Percentiles rank a stretch among this genome's conserved stretches.
phyloP scores from a whole-genome alignment of 1,284 basidiomycete genomes.

The Rhodotorula sp. region DNA sequence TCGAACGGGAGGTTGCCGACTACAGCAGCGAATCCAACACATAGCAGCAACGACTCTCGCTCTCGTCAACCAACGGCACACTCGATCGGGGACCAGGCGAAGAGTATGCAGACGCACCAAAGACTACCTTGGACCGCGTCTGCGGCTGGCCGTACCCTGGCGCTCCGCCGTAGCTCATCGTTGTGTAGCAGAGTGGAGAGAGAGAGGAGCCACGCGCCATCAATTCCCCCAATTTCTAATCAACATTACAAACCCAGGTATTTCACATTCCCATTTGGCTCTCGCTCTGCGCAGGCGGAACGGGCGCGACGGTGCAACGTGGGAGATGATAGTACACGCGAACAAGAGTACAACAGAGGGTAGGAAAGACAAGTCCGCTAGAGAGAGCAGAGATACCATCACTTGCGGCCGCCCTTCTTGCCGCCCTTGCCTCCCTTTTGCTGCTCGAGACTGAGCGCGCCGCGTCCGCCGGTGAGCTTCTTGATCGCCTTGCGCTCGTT shows the following conservation, averaged over 20 bases:
- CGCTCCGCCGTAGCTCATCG: constrained; percentile 22
- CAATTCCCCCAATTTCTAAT: too few relatives aligned
- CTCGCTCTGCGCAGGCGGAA: not conserved
- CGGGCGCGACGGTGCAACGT: not conserved
- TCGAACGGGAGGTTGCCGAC: constrained; percentile 42
- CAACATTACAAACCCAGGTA: not conserved
- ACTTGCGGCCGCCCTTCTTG: constrained; percentile 11
- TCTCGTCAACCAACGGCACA: too few relatives aligned
- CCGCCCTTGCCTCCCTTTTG: constrained; percentile 22
- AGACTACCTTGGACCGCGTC: constrained; percentile 33
- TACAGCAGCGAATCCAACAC: not conserved
- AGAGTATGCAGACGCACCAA: constrained; percentile 14
- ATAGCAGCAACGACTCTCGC: not conserved
- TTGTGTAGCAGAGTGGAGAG: not conserved
- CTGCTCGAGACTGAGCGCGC: constrained; percentile 31
- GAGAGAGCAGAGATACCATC: not conserved
- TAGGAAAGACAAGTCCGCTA: not conserved
- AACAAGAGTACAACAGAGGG: not conserved
- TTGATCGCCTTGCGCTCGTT: constrained; percentile 82
- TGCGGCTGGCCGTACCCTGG: constrained; percentile 27
- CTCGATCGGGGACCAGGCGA: too few relatives aligned
- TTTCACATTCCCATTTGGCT: not conserved
- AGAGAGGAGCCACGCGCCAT: not conserved
- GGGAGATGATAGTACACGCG: not conserved
- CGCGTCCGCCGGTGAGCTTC: constrained; percentile 34